These are phyloP conservation scores for Xylariaceae sp. DNA, from an alignment of 2,329 filamentous ascomycete species.

Conservation along the genomic window DNA sequence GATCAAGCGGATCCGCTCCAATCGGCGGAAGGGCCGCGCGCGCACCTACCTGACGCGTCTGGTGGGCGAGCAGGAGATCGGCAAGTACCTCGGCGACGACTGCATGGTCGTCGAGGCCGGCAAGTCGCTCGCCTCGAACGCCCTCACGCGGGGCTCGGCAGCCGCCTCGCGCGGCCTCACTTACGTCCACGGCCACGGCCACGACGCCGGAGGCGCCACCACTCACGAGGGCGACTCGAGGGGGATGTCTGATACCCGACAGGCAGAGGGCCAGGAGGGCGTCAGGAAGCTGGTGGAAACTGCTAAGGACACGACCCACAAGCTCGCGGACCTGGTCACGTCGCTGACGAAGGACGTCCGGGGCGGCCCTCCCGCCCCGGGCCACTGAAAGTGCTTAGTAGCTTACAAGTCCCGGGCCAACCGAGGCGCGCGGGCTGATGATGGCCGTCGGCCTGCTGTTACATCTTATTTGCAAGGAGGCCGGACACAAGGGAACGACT, in stretches of 20 bases:
- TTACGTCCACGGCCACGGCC: constrained; percentile 9
- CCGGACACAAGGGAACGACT: too few species aligned
- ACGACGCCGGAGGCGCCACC: constrained; percentile 3
- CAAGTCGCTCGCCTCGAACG: constrained; percentile 11
- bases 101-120: constrained; percentile 29
- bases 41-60: constrained; percentile 42
- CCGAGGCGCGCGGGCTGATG: too few species aligned
- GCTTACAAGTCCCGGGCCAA: too few species aligned
- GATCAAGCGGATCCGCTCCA: constrained; percentile 45
- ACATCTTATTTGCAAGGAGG: too few species aligned
- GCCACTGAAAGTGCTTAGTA: too few species aligned
- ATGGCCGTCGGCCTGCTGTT: too few species aligned
- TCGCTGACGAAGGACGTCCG: constrained; percentile 19
- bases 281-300: constrained; percentile 11
- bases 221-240: constrained; percentile 3
- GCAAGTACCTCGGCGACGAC: constrained; percentile 30
- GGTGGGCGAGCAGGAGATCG: constrained; percentile 35
- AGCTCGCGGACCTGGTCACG: constrained; percentile 24
- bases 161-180: constrained; percentile 8
- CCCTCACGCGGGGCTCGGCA: constrained; percentile 8
- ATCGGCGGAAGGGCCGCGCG: constrained; percentile 28
- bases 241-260: constrained; percentile 3
- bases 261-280: constrained; percentile 8
- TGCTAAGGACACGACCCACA: constrained; percentile 16
- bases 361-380: constrained; percentile 45